These are phyloP conservation scores for Sechiopsis laciniata DNA, from an alignment of 306 rosid genomes.

Conservation along the genomic window DNA sequence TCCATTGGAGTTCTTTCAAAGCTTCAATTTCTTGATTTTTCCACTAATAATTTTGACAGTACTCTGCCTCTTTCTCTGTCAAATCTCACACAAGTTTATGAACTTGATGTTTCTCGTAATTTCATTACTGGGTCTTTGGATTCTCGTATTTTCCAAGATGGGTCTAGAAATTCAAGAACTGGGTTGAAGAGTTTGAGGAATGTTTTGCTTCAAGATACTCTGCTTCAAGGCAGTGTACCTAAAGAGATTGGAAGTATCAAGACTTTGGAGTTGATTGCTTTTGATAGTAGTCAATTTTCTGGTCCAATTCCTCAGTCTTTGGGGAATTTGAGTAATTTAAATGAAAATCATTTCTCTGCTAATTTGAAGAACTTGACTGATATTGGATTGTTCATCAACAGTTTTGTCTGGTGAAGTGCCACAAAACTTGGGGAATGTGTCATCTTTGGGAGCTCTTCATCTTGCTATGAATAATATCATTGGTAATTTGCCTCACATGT, in stretches of 20 bases:
- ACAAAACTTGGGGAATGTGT: conserved; percentile 37
- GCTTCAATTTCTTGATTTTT: conserved; percentile 50
- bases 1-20: conserved; percentile 41
- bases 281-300: conserved; percentile 32
- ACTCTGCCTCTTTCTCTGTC: too few relatives aligned
- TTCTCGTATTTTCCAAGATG: too few relatives aligned
- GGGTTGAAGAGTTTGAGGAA: conserved; percentile 33
- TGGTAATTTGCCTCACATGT: conserved; percentile 54
- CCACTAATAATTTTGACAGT: too few relatives aligned
- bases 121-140: too few relatives aligned
- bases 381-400: conserved; percentile 29
- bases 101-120: too few relatives aligned
- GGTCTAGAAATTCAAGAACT: too few relatives aligned
- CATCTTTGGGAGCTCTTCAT: conserved; percentile 40
- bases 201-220: conserved; percentile 39
- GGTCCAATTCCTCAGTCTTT: conserved; percentile 47
- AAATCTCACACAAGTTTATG: too few relatives aligned
- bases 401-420: conserved; percentile 44
- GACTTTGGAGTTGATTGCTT: conserved; percentile 32
- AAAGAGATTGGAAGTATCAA: conserved; percentile 49
- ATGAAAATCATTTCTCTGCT: conserved; percentile 37
- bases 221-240: conserved; percentile 37
- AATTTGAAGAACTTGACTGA: conserved; percentile 35
- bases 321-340: conserved; percentile 40
- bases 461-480: conserved; percentile 46